Conservation (phyloP, 1,139 yeast species). For the Suhomyces maxii region DNA sequence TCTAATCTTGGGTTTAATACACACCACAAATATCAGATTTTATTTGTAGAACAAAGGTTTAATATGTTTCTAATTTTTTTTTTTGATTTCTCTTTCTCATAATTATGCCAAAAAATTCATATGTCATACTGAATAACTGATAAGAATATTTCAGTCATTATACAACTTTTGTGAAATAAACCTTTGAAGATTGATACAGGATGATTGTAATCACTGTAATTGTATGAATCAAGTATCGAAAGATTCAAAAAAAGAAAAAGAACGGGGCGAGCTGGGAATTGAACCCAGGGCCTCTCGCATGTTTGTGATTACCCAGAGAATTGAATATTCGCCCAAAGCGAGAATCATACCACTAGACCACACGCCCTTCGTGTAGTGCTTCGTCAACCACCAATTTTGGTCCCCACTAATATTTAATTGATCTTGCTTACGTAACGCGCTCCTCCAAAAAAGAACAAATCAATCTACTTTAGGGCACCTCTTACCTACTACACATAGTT, state of each 20-base stretch:
- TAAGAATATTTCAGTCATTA: no score
- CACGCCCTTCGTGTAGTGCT: constrained; percentile 20
- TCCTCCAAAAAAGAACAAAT: not conserved
- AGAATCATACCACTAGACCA: constrained; percentile 38
- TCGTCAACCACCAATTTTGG: no score
- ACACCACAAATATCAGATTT: constrained; percentile 10
- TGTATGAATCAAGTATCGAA: no score
- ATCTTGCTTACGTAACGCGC: not conserved
- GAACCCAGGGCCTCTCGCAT: constrained; percentile 40
- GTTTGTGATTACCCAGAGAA: constrained; percentile 15
- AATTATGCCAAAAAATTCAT: no score
- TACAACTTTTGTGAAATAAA: no score
- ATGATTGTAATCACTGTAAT: no score
- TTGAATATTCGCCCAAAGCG: constrained; percentile 28
- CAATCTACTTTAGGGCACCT: not conserved
- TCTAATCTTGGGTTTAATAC: constrained; percentile 18
- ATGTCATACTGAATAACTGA: no score
- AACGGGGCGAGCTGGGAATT: constrained; percentile 35
- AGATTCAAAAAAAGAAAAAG: constrained; percentile 11
- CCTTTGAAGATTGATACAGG: no score
- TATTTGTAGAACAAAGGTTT: not conserved
- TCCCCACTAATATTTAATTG: no score
- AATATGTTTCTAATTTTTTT: not conserved
- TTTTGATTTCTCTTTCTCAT: no score
- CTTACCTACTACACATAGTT: not conserved